Base-by-base conservation (phyloP, 78 protist genomes). In the Polysphondylium violaceum region DNA sequence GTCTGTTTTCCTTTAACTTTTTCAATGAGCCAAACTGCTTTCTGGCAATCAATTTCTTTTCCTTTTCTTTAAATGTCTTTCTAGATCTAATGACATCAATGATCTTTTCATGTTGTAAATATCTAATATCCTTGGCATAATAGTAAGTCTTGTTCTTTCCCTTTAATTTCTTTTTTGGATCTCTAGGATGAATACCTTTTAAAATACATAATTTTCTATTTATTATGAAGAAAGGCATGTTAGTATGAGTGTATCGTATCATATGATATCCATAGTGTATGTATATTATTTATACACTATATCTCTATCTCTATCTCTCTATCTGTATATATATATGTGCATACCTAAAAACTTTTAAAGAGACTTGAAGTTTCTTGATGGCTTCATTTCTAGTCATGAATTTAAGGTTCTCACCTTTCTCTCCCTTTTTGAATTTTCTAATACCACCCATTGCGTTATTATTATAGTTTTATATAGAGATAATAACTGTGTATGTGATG, bases 121-220 rank as follows among this genome's bases (percentile, higher is more conserved):
- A 98, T 58, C 27, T 8, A 85, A 99, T 97, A 91, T 99, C 99
- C 60, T 95, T 94, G 53, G 78, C 21, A 74, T 58, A 65, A 71
- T 94, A 95, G 60, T 93, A 96, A 43, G 88, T 68, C 63, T 75
- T 74, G 2, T 77, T 61, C 68, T 86, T 97, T 76, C 96, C 95
- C 56, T 89, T 88, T 64, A 90, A 76, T 85, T 88, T 95, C 88
- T 97, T 96, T 72, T 51, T 68, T 43, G 99, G 99, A 35, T 95
- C 98, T 21, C 99, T 94, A 44, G 99, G 99, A 68, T 92, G 98
- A 76, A 99, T 92, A 35, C 99, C 99, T 94, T 99, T 99, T 50
- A 99, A 91, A 51, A 99, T 98, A 95, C 99, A 98, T 50, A 99
- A 87, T 33, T 97, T 94, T 16, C 98, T 96, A 61, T 72, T n/a